Conservation (phyloP, 2,329 filamentous ascomycete genomes). For the Lachnellula arida region DNA sequence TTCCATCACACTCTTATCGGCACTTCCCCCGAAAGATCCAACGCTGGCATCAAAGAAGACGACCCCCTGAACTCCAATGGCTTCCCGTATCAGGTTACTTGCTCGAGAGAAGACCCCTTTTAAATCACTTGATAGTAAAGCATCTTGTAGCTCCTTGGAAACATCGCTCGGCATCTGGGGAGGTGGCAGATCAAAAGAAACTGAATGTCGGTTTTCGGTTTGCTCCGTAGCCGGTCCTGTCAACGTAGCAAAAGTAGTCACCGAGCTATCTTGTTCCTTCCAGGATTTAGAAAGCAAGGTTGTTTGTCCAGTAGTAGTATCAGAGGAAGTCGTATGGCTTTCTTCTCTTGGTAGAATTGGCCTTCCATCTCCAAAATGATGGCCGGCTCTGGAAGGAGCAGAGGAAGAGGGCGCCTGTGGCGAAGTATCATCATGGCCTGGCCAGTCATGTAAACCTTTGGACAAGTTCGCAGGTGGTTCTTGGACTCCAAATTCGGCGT, state of each 20-base stretch:
- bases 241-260: slow-evolving; percentile 20
- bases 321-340: slow-evolving; percentile 11
- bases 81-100: slow-evolving; percentile 31
- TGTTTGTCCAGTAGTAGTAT: slow-evolving; percentile 13
- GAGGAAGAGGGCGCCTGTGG: slow-evolving; percentile 18
- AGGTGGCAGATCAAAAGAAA: slow-evolving; percentile 23
- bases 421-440: slow-evolving; percentile 22
- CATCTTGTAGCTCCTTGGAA: slow-evolving; percentile 24
- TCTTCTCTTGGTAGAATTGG: slow-evolving; percentile 15
- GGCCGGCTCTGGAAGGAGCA: slow-evolving; percentile 3
- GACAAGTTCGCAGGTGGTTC: slow-evolving; percentile 22
- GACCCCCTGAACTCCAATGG: slow-evolving; percentile 28
- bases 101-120: slow-evolving; percentile 27
- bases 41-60: slow-evolving; percentile 30
- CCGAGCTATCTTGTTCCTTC: slow-evolving; percentile 22
- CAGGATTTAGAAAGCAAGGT: slow-evolving; percentile 17
- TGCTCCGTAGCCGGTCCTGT: slow-evolving; percentile 14
- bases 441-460: slow-evolving; percentile 19
- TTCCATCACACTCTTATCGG: slow-evolving; percentile 18
- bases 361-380: slow-evolving; percentile 12
- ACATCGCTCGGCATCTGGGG: slow-evolving; percentile 8
- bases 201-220: slow-evolving; percentile 15
- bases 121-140: slow-evolving; percentile 24
- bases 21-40: slow-evolving; percentile 26
- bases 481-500: slow-evolving; percentile 29